Base-by-base conservation (phyloP, 371 early-diverging fungal genomes). In the Mucor circinelloides region DNA sequence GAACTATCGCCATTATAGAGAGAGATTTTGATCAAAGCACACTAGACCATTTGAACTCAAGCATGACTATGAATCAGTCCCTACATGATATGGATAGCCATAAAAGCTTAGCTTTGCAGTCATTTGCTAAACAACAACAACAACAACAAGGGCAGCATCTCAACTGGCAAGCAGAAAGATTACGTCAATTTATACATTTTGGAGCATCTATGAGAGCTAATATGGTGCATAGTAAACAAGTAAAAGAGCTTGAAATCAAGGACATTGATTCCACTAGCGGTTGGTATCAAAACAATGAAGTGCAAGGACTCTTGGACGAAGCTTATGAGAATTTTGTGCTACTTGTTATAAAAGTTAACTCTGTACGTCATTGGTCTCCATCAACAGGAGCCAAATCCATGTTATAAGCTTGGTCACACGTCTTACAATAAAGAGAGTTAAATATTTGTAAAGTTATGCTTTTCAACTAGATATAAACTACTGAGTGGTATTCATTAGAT, bases 131-230 rank as follows among this genome's bases (percentile, higher is more conserved):
- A 31, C 68, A 68, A 25, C 58, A 67, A 34, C 15, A 57, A n/a
- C 23, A 44, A 10, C 46, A 46, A n/a, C 55, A 48, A 27, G 23
- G 23, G 9, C 65, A 46, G 17, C 50, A 57, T 5, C 77, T 79
- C 56, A 68, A 70, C 46, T 82, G 79, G 82, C 70, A 77, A 38
- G 74, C 73, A 13, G 80, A 82, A 63, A 60, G 80, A n/a, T 57
- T 72, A 25, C 71, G 73, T 57, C 73, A 73, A 4, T 82, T 73
- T 63, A 63, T 69, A 13, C 64, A 64, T 19, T 54, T 65, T 40
- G 54, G 55, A 27, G 21, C 66, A 12, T 12, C 46, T 0, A 48
- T 74, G 61, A 52, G 68, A 58, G 44, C 57, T 25, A 25, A 73
- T 1, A 65, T 69, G 65, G 34, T 55, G 0, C 25, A 31, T 36